A percentile compares a stretch with the other conserved stretches of the same genome.
Evolutionary conservation across 2,329 filamentous ascomycete species (phyloP).

Genomic region (Neurospora sp.): DNA sequence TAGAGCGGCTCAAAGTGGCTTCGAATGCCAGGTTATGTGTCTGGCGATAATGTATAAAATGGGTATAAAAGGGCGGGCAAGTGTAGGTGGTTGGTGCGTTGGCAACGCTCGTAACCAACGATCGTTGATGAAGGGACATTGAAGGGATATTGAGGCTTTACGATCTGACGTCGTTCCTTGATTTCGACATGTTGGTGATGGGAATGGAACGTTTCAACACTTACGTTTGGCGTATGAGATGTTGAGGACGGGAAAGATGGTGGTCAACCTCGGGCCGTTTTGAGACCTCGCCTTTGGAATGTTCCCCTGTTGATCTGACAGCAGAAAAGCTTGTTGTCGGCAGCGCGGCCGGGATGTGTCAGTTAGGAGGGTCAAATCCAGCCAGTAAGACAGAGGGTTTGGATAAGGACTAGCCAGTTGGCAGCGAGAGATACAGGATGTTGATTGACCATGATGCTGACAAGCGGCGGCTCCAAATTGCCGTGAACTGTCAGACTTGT

Average conservation of each 20-base stretch:
- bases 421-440: background rate
- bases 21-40: background rate
- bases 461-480: background rate
- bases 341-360: background rate
- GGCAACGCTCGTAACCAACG: background rate
- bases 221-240: background rate
- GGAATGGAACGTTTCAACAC: background rate
- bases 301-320: background rate
- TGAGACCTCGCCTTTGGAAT: background rate
- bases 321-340: background rate
- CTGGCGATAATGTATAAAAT: background rate
- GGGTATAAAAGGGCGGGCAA: background rate
- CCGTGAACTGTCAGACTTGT: background rate
- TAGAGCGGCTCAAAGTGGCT: background rate
- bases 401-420: background rate
- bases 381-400: no score
- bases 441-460: background rate
- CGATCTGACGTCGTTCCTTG: background rate
- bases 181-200: background rate
- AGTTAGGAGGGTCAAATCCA: no score
- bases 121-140: background rate
- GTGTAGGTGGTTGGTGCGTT: background rate
- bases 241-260: background rate
- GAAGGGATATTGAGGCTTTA: background rate
- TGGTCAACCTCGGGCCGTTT: background rate